Percentiles rank a stretch among this genome's conserved stretches.
Evolutionary conservation across 1,139 yeast species (phyloP).

Genomic region (Diutina ranongensis): DNA sequence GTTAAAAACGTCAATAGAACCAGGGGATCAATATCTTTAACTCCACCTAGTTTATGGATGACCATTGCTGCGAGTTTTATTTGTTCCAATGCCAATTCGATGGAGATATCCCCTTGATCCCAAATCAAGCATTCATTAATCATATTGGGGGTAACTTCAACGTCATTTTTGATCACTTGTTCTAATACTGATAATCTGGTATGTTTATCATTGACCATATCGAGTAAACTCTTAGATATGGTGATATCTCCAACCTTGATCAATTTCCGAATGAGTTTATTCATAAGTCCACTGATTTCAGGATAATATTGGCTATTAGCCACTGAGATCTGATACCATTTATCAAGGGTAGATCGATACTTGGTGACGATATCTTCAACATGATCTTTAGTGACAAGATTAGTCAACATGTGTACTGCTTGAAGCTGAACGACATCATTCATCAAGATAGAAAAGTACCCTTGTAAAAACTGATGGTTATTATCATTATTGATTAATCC

Average conservation of each 20-base stretch:
- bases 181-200: slow-evolving; percentile 2
- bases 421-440: slow-evolving; percentile 5
- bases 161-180: neutral
- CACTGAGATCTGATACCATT: neutral
- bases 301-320: neutral
- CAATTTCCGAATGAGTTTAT: neutral
- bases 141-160: neutral
- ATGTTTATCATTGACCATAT: neutral
- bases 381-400: neutral
- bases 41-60: neutral
- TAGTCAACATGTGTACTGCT: slow-evolving; percentile 5
- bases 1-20: neutral
- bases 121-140: neutral
- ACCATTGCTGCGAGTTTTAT: slow-evolving; percentile 1
- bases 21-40: neutral
- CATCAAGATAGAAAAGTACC: slow-evolving; percentile 1
- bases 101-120: neutral
- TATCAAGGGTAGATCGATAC: neutral
- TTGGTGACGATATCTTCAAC: neutral
- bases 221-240: neutral
- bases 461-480: neutral
- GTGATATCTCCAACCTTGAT: neutral
- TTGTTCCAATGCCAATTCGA: neutral
- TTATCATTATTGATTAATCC: neutral
- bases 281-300: neutral